Evolutionary conservation across 495 filamentous ascomycete genomes (phyloP).

Genomic region (Friedmanniomyces endolithicus): DNA sequence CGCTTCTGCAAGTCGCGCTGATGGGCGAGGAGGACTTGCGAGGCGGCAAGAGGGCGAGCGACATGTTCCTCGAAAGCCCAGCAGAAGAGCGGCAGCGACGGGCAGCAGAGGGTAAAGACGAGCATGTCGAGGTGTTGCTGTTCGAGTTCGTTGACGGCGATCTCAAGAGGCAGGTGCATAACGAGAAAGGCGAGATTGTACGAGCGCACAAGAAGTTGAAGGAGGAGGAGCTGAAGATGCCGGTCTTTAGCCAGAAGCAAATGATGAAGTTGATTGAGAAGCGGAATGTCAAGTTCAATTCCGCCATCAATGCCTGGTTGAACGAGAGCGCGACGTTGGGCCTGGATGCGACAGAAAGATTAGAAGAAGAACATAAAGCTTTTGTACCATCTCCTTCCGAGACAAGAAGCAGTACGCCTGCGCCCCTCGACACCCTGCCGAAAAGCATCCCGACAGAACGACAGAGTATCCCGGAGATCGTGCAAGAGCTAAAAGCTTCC

Average conservation of each 20-base stretch:
- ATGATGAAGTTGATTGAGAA: conserved; percentile 86
- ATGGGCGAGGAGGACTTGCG: conserved; percentile 45
- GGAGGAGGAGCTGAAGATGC: conserved; percentile 82
- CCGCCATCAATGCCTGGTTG: conserved; percentile 66
- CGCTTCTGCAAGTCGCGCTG: conserved; percentile 63
- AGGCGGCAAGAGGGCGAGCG: conserved; percentile 36
- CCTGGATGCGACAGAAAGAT: conserved; percentile 52
- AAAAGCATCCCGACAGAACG: conserved; percentile 68
- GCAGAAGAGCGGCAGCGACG: conserved; percentile 16
- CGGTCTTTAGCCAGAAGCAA: conserved; percentile 83
- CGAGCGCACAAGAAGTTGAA: conserved; percentile 50
- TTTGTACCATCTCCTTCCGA: conserved; percentile 41
- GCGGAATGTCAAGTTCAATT: conserved; percentile 70
- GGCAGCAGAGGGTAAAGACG: conserved; percentile 28
- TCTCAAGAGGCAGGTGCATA: conserved; percentile 63
- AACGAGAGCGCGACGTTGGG: conserved; percentile 53
- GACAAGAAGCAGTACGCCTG: conserved; percentile 39
- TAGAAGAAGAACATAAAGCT: conserved; percentile 40
- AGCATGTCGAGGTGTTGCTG: conserved; percentile 54
- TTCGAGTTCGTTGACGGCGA: conserved; percentile 93
- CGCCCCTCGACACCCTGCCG: conserved; percentile 37
- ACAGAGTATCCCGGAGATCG: conserved; percentile 70
- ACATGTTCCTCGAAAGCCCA: conserved; percentile 21
- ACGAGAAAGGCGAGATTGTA: conserved; percentile 55
- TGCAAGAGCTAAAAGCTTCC: conserved; percentile 66